These are phyloP conservation scores for Meyerozyma carpophila DNA, from an alignment of 1,139 yeast genomes.

Conservation along the genomic window DNA sequence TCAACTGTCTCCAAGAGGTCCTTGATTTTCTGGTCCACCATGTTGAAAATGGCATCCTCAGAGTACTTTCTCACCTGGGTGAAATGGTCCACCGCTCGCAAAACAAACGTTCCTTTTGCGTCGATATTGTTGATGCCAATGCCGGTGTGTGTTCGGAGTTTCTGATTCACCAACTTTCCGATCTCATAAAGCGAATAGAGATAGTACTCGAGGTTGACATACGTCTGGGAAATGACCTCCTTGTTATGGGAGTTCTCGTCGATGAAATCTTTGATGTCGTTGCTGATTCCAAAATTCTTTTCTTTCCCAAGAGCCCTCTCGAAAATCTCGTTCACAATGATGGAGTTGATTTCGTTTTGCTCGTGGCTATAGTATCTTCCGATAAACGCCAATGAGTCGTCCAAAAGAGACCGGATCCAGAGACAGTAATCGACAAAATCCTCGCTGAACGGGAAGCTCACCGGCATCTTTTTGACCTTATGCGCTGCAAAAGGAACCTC, in stretches of 20 bases:
- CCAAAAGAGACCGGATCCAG: slow-evolving; percentile 60
- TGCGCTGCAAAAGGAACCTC: slow-evolving; percentile 41
- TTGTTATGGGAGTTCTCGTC: slow-evolving; percentile 61
- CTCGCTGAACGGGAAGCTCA: slow-evolving; percentile 83
- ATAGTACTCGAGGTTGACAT: slow-evolving; percentile 84
- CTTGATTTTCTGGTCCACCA: slow-evolving; percentile 74
- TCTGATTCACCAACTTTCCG: slow-evolving; percentile 39
- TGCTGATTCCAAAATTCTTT: slow-evolving; percentile 53
- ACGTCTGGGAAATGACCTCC: slow-evolving; percentile 86
- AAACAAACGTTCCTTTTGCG: slow-evolving; percentile 33
- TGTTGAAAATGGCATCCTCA: slow-evolving; percentile 73
- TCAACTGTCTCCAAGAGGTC: slow-evolving; percentile 83
- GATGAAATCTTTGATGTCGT: slow-evolving; percentile 60
- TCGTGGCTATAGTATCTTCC: slow-evolving; percentile 58
- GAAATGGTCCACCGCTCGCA: slow-evolving; percentile 46
- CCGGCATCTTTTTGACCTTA: slow-evolving; percentile 45
- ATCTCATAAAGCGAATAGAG: slow-evolving; percentile 56
- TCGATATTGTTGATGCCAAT: slow-evolving; percentile 38
- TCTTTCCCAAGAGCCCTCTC: slow-evolving; percentile 61
- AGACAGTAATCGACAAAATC: slow-evolving; percentile 84
- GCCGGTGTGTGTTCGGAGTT: slow-evolving; percentile 49
- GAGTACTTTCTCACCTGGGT: slow-evolving; percentile 64
- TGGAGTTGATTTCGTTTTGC: slow-evolving; percentile 38
- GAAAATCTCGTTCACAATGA: slow-evolving; percentile 54
- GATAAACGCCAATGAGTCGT: slow-evolving; percentile 57